Percentiles rank a stretch among this genome's conserved stretches.
Evolutionary conservation across 169 alveolate species (phyloP).

Genomic region (Eimeria sp.): DNA sequence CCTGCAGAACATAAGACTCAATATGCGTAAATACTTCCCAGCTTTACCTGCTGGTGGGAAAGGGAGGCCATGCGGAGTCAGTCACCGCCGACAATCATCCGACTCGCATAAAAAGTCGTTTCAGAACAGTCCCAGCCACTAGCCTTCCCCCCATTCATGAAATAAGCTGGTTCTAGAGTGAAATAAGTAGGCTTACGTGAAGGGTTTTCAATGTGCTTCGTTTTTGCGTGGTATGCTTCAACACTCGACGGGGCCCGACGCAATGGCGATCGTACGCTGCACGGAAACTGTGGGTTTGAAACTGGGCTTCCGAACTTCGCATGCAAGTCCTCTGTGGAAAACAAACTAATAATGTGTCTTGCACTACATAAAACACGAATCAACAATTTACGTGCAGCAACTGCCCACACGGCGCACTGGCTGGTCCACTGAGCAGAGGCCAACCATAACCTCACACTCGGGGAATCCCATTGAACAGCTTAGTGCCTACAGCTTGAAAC

Average conservation of each 20-base stretch:
- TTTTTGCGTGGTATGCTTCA: not conserved
- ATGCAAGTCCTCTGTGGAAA: not conserved
- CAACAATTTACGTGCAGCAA: not conserved
- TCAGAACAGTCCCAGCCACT: not conserved
- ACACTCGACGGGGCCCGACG: not conserved
- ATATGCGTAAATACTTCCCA: not conserved
- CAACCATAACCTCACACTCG: not conserved
- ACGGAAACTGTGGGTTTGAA: not conserved
- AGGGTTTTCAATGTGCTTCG: not conserved
- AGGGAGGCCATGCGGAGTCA: not conserved
- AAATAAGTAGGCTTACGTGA: not conserved
- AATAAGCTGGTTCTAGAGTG: not conserved
- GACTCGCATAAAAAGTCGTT: not conserved
- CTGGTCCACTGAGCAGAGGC: constrained; percentile 12
- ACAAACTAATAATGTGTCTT: not conserved
- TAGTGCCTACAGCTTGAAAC: not conserved
- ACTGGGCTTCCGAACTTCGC: not conserved
- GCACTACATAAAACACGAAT: not conserved
- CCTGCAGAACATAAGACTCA: not conserved
- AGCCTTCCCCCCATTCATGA: not conserved
- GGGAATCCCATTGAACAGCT: not conserved
- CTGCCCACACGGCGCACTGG: not conserved
- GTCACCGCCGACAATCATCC: not conserved
- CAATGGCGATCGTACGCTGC: not conserved
- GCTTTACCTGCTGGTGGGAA: not conserved